These are phyloP conservation scores for Aspergillus udagawae DNA, from an alignment of 2,329 filamentous ascomycete genomes.

Conservation along the genomic window DNA sequence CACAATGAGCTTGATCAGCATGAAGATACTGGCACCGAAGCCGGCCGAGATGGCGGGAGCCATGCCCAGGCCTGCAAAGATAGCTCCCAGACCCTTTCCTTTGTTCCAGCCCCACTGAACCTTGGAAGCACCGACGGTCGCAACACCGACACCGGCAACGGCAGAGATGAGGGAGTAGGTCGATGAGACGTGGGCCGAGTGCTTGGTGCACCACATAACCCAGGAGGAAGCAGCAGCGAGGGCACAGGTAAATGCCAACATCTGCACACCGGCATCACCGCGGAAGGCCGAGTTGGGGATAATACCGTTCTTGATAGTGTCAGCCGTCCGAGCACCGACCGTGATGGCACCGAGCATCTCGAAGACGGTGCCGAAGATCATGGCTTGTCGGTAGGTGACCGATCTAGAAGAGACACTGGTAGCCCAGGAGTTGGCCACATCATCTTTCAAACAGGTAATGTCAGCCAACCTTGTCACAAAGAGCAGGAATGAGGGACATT, in stretches of 20 bases:
- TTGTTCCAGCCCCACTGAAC: conserved; percentile 68
- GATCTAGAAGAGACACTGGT: conserved; percentile 79
- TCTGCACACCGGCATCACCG: conserved; percentile 61
- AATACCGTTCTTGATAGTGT: conserved; percentile 77
- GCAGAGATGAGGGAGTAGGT: conserved; percentile 69
- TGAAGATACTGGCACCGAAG: conserved; percentile 67
- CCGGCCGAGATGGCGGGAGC: conserved; percentile 63
- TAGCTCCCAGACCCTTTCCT: conserved; percentile 65
- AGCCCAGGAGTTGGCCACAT: conserved; percentile 81
- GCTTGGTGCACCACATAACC: conserved; percentile 76
- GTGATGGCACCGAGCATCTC: conserved; percentile 65
- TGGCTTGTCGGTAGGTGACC: conserved; percentile 31
- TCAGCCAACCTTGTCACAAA: neutral
- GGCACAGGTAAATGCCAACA: conserved; percentile 51
- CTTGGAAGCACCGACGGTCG: conserved; percentile 57
- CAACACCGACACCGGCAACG: conserved; percentile 66
- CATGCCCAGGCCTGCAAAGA: conserved; percentile 62
- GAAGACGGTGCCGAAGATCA: conserved; percentile 57
- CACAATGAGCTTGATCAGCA: conserved; percentile 68
- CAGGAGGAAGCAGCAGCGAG: conserved; percentile 47
- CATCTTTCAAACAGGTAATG: conserved; percentile 41
- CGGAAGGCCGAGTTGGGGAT: conserved; percentile 59
- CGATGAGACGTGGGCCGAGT: conserved; percentile 70
- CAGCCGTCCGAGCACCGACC: conserved; percentile 65
- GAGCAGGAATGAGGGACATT: neutral